These are phyloP conservation scores for Jatropha multifida DNA, from an alignment of 441 rosid genomes.

Conservation along the genomic window DNA sequence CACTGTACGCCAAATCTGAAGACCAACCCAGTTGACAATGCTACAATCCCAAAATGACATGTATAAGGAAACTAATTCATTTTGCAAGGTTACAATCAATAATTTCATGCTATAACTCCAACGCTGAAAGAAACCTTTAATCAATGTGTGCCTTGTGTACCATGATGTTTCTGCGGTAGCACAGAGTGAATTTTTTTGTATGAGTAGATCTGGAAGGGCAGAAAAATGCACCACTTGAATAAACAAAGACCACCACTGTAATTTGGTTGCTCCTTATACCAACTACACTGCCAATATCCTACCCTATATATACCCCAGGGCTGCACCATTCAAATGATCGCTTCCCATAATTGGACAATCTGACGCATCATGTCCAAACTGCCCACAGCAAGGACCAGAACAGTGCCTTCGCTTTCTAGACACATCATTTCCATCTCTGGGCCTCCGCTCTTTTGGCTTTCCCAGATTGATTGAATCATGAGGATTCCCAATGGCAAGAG, in stretches of 20 bases:
- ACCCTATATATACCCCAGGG: conserved; percentile 45
- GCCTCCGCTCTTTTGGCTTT: conserved; percentile 52
- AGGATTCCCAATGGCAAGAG: conserved; percentile 35
- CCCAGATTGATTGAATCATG: conserved; percentile 36
- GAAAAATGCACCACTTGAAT: not conserved
- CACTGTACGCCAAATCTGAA: not conserved
- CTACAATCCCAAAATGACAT: not conserved
- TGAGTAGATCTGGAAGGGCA: not conserved
- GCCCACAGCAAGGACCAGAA: conserved; percentile 48
- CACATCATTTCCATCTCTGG: conserved; percentile 41
- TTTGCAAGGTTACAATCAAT: not conserved
- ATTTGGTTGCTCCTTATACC: not conserved
- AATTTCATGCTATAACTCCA: not conserved
- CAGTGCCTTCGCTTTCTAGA: conserved; percentile 42
- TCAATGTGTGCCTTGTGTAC: not conserved
- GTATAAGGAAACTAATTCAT: not conserved
- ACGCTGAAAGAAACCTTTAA: not conserved
- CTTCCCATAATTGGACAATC: conserved; percentile 50
- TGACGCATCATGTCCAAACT: conserved; percentile 48
- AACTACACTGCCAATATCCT: conserved; percentile 6
- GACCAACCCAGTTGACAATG: not conserved
- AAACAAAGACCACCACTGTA: not conserved
- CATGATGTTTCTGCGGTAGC: not conserved
- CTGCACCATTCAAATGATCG: conserved; percentile 39
- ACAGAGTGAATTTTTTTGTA: not conserved